phyloP scores from a whole-genome alignment of 176 grass and related monocot genomes.

The Pontederia crassipes region DNA sequence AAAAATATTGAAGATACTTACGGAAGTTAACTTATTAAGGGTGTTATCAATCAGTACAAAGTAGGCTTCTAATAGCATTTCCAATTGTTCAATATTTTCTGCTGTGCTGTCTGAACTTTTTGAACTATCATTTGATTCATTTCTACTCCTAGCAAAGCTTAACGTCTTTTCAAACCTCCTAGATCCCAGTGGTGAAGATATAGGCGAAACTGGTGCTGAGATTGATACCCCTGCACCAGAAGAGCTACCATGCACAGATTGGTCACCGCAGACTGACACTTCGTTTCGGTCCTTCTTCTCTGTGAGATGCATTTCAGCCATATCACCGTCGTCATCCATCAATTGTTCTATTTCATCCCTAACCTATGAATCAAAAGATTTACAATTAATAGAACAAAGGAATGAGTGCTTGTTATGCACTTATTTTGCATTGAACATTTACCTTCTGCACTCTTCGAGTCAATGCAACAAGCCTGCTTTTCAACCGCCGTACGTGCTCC shows the following conservation, averaged over 20 bases:
- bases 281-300: constrained; percentile 76
- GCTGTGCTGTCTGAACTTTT: constrained; percentile 55
- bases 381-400: neutral
- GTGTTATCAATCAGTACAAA: constrained; percentile 83
- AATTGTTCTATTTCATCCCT: constrained; percentile 93
- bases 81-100: constrained; percentile 59
- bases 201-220: constrained; percentile 84
- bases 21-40: constrained; percentile 77
- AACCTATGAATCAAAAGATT: constrained; percentile 28
- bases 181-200: constrained; percentile 33
- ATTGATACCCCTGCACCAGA: constrained; percentile 38
- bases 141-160: constrained; percentile 55
- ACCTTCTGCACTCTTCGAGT: constrained; percentile 96
- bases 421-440: neutral
- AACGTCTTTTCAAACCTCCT: constrained; percentile 55
- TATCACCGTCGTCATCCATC: constrained; percentile 97
- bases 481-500: constrained; percentile 65
- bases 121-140: constrained; percentile 28
- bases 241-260: constrained; percentile 31
- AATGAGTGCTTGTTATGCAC: no score
- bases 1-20: constrained; percentile 16
- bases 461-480: constrained; percentile 82
- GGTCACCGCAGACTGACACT: constrained; percentile 45
- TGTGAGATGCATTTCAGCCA: constrained; percentile 99
- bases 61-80: constrained; percentile 95